Evolutionary conservation across 805 yeast species (phyloP), one percentile per base, ranked within the genome.

Genomic region (Yamadazyma laniorum): DNA sequence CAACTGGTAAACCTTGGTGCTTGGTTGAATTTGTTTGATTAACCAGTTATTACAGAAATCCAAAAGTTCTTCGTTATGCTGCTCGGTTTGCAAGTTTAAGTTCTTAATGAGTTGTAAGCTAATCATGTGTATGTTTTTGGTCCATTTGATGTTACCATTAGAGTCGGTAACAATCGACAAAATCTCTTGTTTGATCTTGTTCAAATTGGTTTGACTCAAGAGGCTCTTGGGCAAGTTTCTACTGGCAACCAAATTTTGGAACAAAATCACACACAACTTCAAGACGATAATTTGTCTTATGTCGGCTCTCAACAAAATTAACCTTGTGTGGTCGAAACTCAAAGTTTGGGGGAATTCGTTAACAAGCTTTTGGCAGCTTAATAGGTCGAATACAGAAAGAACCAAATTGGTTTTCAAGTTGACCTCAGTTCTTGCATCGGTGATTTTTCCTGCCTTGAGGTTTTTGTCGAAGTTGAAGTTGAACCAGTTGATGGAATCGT

Each of bases 121-220:
- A 45, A 88, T 77, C 12, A 84, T 70, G 46, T 79, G 74, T 18
- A 86, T 76, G 58, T 87, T 87, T 53, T 86, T 77, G 1, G 96
- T 87, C 96, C 96, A 87, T 64, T 89, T 86, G 42, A 86, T 79
- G 56, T 85, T 85, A 2, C 95, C 95, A 51, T 82, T 84, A 42
- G 84, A 87, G 60, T 87, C 95, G 23, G 88, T 78, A 13, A 87
- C 87, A 32, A 87, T 83, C 22, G 90, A 83, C 37, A 85, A 63
- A 29, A 88, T 76, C 51, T 86, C 91, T 35, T 70, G 79, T 58
- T 83, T 87, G 39, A 87, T 67, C 34, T 60, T 66, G 37, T 64
- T 58, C 40, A 74, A 54, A 29, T 69, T 58, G 34, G 67, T 68
- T 15, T 64, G 55, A 28, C 59, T 51, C 21, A 63, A 47, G 35